These are phyloP conservation scores for Citrus reticulata DNA, from an alignment of 345 rosid species.

Conservation along the genomic window DNA sequence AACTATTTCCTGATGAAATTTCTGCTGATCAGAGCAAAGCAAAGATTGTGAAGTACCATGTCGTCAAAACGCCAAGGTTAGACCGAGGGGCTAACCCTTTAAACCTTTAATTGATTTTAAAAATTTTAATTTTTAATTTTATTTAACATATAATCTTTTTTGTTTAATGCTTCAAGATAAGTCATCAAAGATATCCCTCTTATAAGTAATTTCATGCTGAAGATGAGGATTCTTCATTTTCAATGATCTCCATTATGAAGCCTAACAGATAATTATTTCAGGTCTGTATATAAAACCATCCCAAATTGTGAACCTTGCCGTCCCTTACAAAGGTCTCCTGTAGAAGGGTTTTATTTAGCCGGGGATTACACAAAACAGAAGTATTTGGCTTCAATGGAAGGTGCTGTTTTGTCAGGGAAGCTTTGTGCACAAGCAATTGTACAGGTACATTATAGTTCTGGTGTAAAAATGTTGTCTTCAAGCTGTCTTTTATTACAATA, in stretches of 20 bases:
- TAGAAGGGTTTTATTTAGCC: conserved; percentile 82
- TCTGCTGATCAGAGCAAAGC: conserved; percentile 91
- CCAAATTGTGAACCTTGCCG: conserved; percentile 93
- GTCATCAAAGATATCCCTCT: not conserved
- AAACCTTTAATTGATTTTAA: not conserved
- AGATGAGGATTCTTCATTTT: not conserved
- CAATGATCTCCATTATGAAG: not conserved
- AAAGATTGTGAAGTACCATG: conserved; percentile 79
- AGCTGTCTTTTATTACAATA: not conserved
- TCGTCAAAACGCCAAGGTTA: conserved; percentile 92
- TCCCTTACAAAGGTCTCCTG: conserved; percentile 85
- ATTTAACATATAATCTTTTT: not conserved
- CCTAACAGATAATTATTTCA: conserved; percentile 26
- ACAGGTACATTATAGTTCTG: conserved; percentile 42
- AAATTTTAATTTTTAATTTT: not conserved
- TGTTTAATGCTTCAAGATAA: not conserved
- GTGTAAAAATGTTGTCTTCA: not conserved
- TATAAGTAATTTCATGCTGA: not conserved
- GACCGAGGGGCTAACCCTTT: conserved; percentile 13
- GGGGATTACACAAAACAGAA: conserved; percentile 97
- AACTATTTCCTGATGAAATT: conserved; percentile 88
- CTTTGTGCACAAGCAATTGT: conserved; percentile 78
- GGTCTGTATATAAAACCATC: conserved; percentile 90
- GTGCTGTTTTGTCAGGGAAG: conserved; percentile 94
- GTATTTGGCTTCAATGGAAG: conserved; percentile 98